Conservation (phyloP, 768 basidiomycete species). For the Mycena vitilis region DNA sequence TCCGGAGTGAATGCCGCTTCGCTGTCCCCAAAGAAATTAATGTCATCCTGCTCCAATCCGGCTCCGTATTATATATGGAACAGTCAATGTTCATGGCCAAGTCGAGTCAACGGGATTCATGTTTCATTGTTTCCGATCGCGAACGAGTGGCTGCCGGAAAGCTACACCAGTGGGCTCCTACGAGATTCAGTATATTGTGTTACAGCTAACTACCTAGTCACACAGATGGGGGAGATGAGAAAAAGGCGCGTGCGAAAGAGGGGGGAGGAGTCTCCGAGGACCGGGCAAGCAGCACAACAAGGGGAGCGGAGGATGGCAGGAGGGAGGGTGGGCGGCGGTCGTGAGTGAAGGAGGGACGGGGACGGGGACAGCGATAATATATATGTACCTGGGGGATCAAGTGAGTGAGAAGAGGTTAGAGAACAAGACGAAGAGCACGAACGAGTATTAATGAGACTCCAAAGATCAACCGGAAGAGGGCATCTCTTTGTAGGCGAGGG, state of each 20-base stretch:
- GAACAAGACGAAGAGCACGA: not conserved
- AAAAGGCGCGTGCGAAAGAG: constrained; percentile 15
- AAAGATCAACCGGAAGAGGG: constrained; percentile 60
- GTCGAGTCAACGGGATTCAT: not conserved
- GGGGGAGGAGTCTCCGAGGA: not conserved
- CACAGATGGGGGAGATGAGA: constrained; percentile 32
- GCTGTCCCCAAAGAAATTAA: no score
- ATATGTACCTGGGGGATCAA: constrained; percentile 4
- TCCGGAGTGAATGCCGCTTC: no score
- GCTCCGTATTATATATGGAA: no score
- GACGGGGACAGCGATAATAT: constrained; percentile 22
- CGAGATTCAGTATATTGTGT: constrained; percentile 35
- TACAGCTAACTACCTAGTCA: constrained; percentile 36
- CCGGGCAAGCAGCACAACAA: not conserved
- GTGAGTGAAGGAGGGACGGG: constrained; percentile 1
- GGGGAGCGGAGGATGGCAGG: not conserved
- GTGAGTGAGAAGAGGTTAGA: not conserved
- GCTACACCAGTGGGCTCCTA: constrained; percentile 12
- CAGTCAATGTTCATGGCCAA: no score
- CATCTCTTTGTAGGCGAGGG: constrained; percentile 86
- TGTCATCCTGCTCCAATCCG: no score
- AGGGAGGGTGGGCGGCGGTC: constrained; percentile 4
- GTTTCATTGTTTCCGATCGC: no score
- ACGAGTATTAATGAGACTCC: constrained; percentile 14
- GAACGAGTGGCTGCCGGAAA: no score